Conservation (phyloP, 2,329 filamentous ascomycete species). For the Claviceps monticola region DNA sequence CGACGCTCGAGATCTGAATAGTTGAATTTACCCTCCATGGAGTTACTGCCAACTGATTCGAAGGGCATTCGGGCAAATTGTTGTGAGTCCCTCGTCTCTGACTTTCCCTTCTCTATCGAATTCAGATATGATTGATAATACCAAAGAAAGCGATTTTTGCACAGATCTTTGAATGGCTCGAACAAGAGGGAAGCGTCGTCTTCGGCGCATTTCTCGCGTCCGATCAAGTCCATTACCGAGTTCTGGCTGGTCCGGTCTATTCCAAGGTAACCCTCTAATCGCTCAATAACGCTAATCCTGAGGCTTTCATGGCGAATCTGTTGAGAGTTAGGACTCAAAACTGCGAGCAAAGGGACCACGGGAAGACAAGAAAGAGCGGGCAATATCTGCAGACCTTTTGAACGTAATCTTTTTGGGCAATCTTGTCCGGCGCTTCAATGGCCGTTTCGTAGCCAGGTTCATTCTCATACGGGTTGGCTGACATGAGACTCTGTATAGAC, state of each 20-base stretch:
- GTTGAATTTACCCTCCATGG: conserved; percentile 77
- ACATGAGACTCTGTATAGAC: conserved; percentile 95
- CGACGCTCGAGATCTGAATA: conserved; percentile 62
- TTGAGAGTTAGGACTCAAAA: background rate
- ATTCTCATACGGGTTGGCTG: conserved; percentile 84
- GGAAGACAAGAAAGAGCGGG: background rate
- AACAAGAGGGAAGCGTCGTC: conserved; percentile 47
- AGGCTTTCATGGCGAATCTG: conserved; percentile 86
- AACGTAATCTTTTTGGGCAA: conserved; percentile 60
- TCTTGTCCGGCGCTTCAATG: conserved; percentile 53
- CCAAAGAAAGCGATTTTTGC: conserved; percentile 88
- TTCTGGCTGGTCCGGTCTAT: conserved; percentile 36
- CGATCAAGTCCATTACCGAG: conserved; percentile 6
- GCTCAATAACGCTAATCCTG: conserved; percentile 72
- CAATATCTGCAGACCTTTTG: conserved; percentile 47
- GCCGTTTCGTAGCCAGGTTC: conserved; percentile 84
- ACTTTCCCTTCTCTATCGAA: conserved; percentile 51
- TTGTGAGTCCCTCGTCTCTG: conserved; percentile 48
- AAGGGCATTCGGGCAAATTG: conserved; percentile 77
- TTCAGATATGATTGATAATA: conserved; percentile 81
- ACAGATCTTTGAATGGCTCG: conserved; percentile 79
- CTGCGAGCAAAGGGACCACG: background rate
- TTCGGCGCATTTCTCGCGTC: conserved; percentile 31
- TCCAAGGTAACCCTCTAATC: conserved; percentile 65
- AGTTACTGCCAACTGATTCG: conserved; percentile 53